Evolutionary conservation across 2,329 filamentous ascomycete species (phyloP).

Genomic region (Biscogniauxia sp.): DNA sequence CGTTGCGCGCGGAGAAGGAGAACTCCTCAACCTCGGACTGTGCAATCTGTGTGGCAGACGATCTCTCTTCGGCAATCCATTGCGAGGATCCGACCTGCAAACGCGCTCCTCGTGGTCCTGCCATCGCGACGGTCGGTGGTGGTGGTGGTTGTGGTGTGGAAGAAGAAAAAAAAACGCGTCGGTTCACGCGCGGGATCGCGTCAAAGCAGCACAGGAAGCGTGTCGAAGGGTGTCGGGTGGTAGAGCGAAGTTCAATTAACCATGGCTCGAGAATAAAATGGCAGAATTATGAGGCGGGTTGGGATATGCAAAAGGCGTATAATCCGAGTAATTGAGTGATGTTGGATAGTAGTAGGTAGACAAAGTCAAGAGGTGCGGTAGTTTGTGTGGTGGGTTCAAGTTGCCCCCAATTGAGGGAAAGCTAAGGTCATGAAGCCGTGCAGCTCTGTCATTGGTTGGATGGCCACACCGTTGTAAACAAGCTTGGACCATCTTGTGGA

Average conservation of each 20-base stretch:
- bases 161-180: constrained; percentile 23
- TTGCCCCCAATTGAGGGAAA: constrained; percentile 12
- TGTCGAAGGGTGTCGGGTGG: constrained; percentile 1
- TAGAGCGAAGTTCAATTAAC: constrained; percentile 18
- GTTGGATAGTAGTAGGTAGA: not conserved
- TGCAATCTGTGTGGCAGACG: constrained; percentile 72
- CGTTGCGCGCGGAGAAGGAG: constrained; percentile 85
- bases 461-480: constrained; percentile 24
- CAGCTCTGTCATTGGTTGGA: constrained; percentile 20
- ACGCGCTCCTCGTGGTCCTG: constrained; percentile 43
- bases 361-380: constrained; percentile 8
- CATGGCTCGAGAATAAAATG: constrained; percentile 17
- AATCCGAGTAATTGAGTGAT: constrained; percentile 4
- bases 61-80: constrained; percentile 85
- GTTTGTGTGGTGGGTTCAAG: constrained; percentile 7
- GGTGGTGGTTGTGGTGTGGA: not conserved
- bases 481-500: constrained; percentile 24
- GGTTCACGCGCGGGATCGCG: constrained; percentile 12
- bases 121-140: constrained; percentile 27
- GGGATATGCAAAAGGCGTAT: constrained; percentile 6
- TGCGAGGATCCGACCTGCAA: constrained; percentile 73
- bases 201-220: constrained; percentile 10
- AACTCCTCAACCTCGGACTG: constrained; percentile 89
- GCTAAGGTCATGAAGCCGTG: constrained; percentile 11
- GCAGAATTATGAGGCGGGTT: constrained; percentile 3